Percentiles rank a stretch among this genome's conserved stretches.
Conservation (phyloP, 371 early-diverging fungal species). For the Apophysomyces ossiformis region DNA sequence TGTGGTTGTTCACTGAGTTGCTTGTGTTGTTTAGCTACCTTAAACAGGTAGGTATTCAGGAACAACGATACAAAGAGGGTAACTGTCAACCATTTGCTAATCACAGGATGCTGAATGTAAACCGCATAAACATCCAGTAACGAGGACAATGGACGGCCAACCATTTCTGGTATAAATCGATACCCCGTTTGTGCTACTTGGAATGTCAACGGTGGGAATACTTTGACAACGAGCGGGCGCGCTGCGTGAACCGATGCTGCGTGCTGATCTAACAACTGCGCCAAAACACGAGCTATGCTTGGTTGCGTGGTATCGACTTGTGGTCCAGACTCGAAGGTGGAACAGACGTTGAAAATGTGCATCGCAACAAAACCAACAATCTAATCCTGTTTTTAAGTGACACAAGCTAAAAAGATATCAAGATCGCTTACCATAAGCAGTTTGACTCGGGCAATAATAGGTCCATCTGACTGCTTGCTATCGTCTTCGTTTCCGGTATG, state of each 20-base stretch:
- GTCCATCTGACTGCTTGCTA: conserved; percentile 54
- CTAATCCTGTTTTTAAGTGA: conserved; percentile 2
- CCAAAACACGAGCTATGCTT: conserved; percentile 38
- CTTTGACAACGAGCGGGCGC: conserved; percentile 50
- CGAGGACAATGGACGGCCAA: conserved; percentile 45
- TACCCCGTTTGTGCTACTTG: conserved; percentile 23
- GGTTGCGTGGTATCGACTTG: conserved; percentile 39
- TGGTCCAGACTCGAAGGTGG: conserved; percentile 39
- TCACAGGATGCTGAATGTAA: conserved; percentile 61
- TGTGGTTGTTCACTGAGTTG: conserved; percentile 11
- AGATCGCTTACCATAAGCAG: conserved; percentile 35
- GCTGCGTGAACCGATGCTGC: conserved; percentile 29
- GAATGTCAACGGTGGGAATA: conserved; percentile 53
- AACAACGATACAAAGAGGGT: conserved; percentile 55
- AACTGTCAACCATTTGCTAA: conserved; percentile 60
- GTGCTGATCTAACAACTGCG: conserved; percentile 39
- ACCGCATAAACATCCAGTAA: conserved; percentile 53
- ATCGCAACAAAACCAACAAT: conserved; percentile 47
- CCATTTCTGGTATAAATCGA: conserved; percentile 32
- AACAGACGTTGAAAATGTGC: conserved; percentile 67
- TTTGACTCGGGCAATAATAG: conserved; percentile 56
- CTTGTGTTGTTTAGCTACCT: conserved; percentile 52
- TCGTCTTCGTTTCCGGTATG: conserved; percentile 16
- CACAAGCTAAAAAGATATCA: neutral
- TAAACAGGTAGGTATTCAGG: conserved; percentile 65